Evolutionary conservation across 2,329 filamentous ascomycete species (phyloP), one percentile per base, ranked within the genome.

Genomic region (Cryphonectria nitschkei): DNA sequence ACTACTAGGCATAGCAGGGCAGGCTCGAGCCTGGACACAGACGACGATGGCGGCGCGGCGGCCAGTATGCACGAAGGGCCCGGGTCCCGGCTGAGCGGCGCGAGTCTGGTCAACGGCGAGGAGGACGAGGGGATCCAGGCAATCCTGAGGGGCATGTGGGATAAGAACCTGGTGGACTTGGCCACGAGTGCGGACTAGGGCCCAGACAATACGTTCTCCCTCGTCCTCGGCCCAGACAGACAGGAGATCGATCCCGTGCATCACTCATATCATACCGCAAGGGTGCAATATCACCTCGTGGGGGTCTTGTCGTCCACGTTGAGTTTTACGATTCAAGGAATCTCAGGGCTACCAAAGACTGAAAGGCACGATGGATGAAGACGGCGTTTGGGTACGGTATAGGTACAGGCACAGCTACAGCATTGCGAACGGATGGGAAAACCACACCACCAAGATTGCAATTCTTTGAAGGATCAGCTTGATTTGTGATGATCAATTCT

Each of bases 111-210:
- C 0, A 84, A 85, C n/a, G 81, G 79, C 3, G 82, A 84, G 32
- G 85, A 85, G 37, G 84, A 87, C 65, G 84, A 87, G 65, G 84
- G 82, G 13, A 85, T 87, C 0, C 80, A 84, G 1, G 81, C 84
- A 5, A 75, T 90, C 60, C 79, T 91, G 68, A 82, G 88, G 69
- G 87, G 86, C 73, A 78, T 91, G 65, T 91, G 89, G 89, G 88
- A 90, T 62, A 90, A 87, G 82, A 86, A 83, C 65, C 60, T 66
- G 34, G 81, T 84, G 78, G 87, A 89, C 75, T 79, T 89, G 70
- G 86, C 86, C 75, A 84, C 85, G 39, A 89, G 88, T 75, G 83
- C 85, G 79, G 82, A 84, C 54, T 84, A 81, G 78, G 29, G 9
- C 9, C 13, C 26, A 19, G 54, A 13, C 6, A n/a, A 0, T n/a